Base-by-base conservation (phyloP, 1,284 basidiomycete genomes). In the Tranzscheliella williamsii region DNA sequence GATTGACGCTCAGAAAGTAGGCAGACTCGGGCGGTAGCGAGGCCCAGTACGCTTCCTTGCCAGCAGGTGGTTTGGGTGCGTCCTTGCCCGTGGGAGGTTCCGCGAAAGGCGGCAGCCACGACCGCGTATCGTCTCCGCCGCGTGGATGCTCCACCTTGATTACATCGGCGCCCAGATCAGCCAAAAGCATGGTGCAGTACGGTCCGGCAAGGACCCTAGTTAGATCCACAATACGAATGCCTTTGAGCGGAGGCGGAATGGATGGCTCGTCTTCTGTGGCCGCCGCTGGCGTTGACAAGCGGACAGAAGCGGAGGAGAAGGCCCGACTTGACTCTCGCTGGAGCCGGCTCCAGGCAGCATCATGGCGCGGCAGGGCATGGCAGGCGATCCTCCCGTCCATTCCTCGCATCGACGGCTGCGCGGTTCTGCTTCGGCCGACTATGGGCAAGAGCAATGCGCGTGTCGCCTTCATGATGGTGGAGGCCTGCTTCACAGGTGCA, bases 151-250 rank as follows among this genome's bases (percentile, higher is more conserved):
- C 76, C 9, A 82, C 77, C 65, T 83, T 97, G 79, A 95, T 86
- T 27, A 96, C 90, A 75, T 95, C 90, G 45, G 92, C 91, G 38
- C 81, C 90, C 18, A 90, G 81, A 80, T 92, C 90, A 24, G 85
- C 90, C 12, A 72, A 53, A 1, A 73, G 53, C 90, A 94, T 91
- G 2, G 92, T 91, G 22, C 86, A 85, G 5, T 88, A 89, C 12
- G 91, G 91, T 0, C 91, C 92, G 17, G 91, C 92, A 35, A 95
- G 81, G 1, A 95, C 88, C 29, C 91, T 84, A 11, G 91, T 91
- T 40, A 94, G 80, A 78, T 95, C 91, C 17, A 95, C 82, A 30
- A 95, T 84, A 63, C 84, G 86, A 71, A 92, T 82, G 20, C 89
- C 89, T 50, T 83, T 81, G 43, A 95, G 80, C 3, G 91, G 91